Conservation (phyloP, 192 early-diverging fungal species). For the Diversispora epigaea region DNA sequence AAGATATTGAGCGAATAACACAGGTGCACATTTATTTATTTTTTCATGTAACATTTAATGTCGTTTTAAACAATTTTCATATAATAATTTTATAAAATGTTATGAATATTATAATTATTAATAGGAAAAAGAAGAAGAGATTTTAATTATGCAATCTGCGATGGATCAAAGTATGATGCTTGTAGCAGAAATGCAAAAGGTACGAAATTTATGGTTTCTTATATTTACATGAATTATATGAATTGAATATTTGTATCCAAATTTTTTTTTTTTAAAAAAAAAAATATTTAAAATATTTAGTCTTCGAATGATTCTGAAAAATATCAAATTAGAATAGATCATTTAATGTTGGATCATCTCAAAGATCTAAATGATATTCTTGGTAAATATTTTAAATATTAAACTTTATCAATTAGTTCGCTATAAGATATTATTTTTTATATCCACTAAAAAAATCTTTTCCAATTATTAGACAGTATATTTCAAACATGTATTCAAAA, state of each 20-base stretch:
- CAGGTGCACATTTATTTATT: not conserved
- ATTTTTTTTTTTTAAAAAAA: no score
- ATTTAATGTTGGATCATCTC: conserved; percentile 61
- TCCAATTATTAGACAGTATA: conserved; percentile 66
- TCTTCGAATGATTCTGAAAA: conserved; percentile 42
- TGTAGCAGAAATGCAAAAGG: conserved; percentile 70
- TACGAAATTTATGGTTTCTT: conserved; percentile 22
- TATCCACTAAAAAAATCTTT: not conserved
- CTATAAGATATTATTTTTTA: conserved; percentile 35
- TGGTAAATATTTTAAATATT: conserved; percentile 37
- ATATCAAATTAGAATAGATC: conserved; percentile 64
- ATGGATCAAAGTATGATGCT: conserved; percentile 79
- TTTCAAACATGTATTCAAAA: conserved; percentile 83
- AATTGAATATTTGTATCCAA: not conserved
- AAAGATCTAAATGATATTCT: conserved; percentile 72
- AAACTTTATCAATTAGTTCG: not conserved
- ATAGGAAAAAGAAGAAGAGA: conserved; percentile 76
- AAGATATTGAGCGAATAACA: conserved; percentile 23
- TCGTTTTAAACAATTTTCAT: no score
- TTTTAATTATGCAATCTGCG: conserved; percentile 72
- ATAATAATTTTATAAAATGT: no score
- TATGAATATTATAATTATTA: not conserved
- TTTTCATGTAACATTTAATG: no score
- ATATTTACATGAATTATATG: not conserved
- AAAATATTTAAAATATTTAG: conserved; percentile 6